A percentile compares a stretch with the other conserved stretches of the same genome.
Evolutionary conservation across 495 filamentous ascomycete genomes (phyloP).

Genomic region (Xeromyces bisporus): DNA sequence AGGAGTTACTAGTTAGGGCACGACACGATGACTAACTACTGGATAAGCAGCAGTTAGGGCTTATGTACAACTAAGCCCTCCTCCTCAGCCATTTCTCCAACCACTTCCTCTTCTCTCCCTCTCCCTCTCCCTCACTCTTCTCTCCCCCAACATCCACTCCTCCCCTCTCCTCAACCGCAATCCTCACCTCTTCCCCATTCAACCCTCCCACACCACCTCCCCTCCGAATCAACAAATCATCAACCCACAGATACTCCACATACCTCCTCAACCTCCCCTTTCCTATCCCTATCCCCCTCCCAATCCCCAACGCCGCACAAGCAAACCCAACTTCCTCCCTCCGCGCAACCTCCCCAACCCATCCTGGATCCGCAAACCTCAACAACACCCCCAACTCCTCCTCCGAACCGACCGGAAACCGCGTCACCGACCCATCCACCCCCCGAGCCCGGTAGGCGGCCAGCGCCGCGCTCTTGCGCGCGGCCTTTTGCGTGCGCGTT

Average conservation of each 20-base stretch:
- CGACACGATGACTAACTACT: no score
- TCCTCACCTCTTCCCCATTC: conserved; percentile 33
- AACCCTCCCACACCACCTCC: conserved; percentile 35
- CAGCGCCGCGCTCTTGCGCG: conserved; percentile 19
- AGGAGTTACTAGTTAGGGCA: no score
- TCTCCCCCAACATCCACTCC: conserved; percentile 15
- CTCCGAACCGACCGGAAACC: conserved; percentile 5
- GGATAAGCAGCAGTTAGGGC: no score
- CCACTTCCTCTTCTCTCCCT: conserved; percentile 19
- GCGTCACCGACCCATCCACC: conserved; percentile 5
- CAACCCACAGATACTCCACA: conserved; percentile 36
- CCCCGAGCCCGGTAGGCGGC: conserved; percentile 4
- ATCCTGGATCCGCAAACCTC: conserved; percentile 6
- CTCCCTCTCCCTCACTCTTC: conserved; percentile 6
- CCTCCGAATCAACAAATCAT: conserved; percentile 39
- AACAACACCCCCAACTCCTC: conserved; percentile 15
- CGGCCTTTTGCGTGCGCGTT: conserved; percentile 33
- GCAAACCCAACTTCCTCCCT: conserved; percentile 17
- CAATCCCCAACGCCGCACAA: conserved; percentile 32
- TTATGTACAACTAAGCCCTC: no score
- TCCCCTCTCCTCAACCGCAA: conserved; percentile 36
- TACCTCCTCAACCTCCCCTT: conserved; percentile 19
- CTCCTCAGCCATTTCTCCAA: conserved; percentile 21
- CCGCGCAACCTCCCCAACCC: conserved; percentile 9
- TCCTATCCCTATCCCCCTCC: conserved; percentile 19